Conservation (phyloP, 345 rosid species). For the Aegle marmelos region DNA sequence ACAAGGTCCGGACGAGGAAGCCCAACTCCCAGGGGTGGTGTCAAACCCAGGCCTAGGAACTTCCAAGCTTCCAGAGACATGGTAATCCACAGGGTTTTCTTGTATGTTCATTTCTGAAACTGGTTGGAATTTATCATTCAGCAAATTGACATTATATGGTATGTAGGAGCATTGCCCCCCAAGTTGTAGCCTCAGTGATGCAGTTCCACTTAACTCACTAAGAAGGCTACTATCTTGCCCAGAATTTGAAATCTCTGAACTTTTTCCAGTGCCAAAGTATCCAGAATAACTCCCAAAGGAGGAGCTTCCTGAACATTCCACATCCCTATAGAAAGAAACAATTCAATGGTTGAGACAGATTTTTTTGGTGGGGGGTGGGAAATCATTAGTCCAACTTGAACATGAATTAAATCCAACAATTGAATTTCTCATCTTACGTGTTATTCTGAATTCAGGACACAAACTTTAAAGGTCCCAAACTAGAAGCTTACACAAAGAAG, state of each 20-base stretch:
- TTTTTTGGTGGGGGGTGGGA: too few relatives aligned
- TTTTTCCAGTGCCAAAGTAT: conserved; percentile 54
- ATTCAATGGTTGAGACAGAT: background rate
- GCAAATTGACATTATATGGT: conserved; percentile 44
- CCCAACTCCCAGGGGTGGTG: conserved; percentile 48
- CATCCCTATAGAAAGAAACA: conserved; percentile 46
- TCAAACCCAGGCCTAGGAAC: conserved; percentile 45
- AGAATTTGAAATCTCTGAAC: conserved; percentile 59
- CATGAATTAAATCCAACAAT: background rate
- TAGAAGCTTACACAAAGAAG: background rate
- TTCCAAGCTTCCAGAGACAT: conserved; percentile 54
- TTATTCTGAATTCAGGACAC: conserved; percentile 1
- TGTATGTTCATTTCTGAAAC: conserved; percentile 48
- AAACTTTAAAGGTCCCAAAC: background rate
- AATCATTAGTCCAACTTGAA: background rate
- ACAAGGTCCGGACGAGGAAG: conserved; percentile 53
- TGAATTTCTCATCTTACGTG: background rate
- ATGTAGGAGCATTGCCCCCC: conserved; percentile 45
- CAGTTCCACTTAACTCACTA: conserved; percentile 49
- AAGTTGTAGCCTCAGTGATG: conserved; percentile 42
- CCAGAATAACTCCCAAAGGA: conserved; percentile 74
- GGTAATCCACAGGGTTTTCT: conserved; percentile 49
- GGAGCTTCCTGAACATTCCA: conserved; percentile 68
- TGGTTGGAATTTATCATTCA: conserved; percentile 51
- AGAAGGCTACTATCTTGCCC: conserved; percentile 63